phyloP scores from a whole-genome alignment of 1,284 basidiomycete genomes.

The Papiliotrema terrestris region DNA sequence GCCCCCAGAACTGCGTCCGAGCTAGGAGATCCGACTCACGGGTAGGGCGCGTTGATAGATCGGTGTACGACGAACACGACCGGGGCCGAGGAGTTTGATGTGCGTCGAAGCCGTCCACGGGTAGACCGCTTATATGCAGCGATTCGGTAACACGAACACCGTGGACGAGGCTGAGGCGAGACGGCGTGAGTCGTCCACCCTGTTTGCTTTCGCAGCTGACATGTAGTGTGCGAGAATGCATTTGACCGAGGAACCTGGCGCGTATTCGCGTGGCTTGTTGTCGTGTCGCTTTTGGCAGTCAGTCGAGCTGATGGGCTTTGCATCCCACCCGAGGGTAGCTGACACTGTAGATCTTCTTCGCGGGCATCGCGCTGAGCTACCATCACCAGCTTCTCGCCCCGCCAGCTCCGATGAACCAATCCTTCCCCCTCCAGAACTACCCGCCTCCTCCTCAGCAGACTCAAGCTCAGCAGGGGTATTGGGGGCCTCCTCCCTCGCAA shows the following conservation, averaged over 20 bases:
- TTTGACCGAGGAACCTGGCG: conserved; percentile 62
- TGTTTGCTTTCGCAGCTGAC: neutral
- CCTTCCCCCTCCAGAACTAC: conserved; percentile 2
- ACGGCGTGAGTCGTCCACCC: neutral
- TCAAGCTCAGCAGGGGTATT: neutral
- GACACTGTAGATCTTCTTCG: conserved; percentile 58
- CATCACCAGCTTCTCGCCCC: conserved; percentile 70
- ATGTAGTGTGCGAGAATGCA: conserved; percentile 53
- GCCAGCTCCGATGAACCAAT: conserved; percentile 8
- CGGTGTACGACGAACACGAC: conserved; percentile 51
- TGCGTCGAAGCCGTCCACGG: conserved; percentile 7
- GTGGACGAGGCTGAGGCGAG: conserved; percentile 33
- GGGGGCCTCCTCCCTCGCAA: conserved; percentile 6
- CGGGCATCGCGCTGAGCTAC: conserved; percentile 61
- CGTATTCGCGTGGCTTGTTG: conserved; percentile 60
- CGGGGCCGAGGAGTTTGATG: conserved; percentile 40
- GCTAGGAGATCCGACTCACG: neutral
- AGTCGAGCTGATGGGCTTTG: conserved; percentile 7
- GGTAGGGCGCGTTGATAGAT: conserved; percentile 55
- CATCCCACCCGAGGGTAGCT: conserved; percentile 1
- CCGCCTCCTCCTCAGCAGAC: conserved; percentile 9
- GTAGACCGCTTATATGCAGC: neutral
- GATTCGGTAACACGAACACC: conserved; percentile 6
- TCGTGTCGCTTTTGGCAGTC: conserved; percentile 49
- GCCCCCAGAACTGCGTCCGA: neutral